phyloP scores from a whole-genome alignment of 306 rosid genomes.

The Gynostemma pentaphyllum region DNA sequence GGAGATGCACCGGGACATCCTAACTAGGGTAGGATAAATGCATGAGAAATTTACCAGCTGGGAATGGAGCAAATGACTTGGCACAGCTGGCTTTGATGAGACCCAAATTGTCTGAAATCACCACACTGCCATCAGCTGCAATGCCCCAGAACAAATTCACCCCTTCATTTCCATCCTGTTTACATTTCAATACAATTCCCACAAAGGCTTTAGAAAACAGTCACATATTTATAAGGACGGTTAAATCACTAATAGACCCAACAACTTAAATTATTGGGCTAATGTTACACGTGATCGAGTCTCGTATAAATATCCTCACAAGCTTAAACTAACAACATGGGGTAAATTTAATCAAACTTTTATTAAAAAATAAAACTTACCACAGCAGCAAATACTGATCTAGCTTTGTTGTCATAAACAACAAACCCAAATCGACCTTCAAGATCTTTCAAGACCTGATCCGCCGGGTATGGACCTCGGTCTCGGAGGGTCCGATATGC shows the following conservation, averaged over 20 bases:
- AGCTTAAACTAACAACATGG: no score
- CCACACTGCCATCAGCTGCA: constrained; percentile 71
- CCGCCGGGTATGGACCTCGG: constrained; percentile 88
- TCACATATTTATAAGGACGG: no score
- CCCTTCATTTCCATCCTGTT: constrained; percentile 58
- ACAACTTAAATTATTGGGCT: no score
- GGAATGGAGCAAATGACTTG: constrained; percentile 91
- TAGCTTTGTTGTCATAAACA: constrained; percentile 44
- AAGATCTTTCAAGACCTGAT: constrained; percentile 78
- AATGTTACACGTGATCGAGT: no score
- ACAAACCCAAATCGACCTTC: constrained; percentile 84
- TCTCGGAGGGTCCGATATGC: constrained; percentile 85
- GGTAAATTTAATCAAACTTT: no score
- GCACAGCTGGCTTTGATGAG: constrained; percentile 71
- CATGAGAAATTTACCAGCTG: constrained; percentile 73
- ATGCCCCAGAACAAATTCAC: constrained; percentile 72
- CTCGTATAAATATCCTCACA: no score
- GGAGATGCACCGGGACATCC: no score
- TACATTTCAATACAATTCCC: not conserved
- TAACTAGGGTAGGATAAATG: no score
- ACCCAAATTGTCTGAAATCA: constrained; percentile 60
- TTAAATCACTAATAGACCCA: no score
- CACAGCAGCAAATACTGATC: constrained; percentile 64
- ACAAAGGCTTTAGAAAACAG: not conserved
- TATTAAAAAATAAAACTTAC: constrained; percentile 22